Evolutionary conservation across 1,139 yeast genomes (phyloP).

Genomic region (Pichia sp.): DNA sequence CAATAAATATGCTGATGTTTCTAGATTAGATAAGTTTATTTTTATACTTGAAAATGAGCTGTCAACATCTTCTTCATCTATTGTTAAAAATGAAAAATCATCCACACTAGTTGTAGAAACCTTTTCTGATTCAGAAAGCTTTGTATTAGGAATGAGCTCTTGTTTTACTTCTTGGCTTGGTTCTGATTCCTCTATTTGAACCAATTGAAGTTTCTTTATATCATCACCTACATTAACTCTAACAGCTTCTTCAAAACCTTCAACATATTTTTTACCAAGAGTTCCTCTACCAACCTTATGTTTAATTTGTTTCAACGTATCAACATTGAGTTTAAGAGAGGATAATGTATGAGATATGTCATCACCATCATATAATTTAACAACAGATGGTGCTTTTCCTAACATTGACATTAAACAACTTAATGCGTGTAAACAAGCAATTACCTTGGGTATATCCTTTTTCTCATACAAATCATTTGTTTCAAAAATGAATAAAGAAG

Average conservation of each 20-base stretch:
- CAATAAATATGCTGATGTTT: neutral
- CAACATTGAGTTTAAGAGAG: slow-evolving; percentile 9
- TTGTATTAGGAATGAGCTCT: neutral
- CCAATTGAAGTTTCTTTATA: slow-evolving; percentile 15
- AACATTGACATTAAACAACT: slow-evolving; percentile 58
- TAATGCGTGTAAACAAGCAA: slow-evolving; percentile 88
- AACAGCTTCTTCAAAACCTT: slow-evolving; percentile 28
- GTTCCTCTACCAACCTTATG: slow-evolving; percentile 50
- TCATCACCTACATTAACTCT: slow-evolving; percentile 27
- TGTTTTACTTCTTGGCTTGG: neutral
- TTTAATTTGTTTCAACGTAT: slow-evolving; percentile 65
- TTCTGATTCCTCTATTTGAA: slow-evolving; percentile 7
- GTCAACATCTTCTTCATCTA: neutral
- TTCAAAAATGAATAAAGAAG: slow-evolving; percentile 83
- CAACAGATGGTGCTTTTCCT: slow-evolving; percentile 54
- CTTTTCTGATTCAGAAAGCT: too few relatives aligned
- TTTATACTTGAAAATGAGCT: slow-evolving; percentile 1
- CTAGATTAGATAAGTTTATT: neutral
- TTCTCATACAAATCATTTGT: slow-evolving; percentile 89
- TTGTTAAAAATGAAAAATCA: neutral
- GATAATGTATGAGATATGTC: slow-evolving; percentile 3
- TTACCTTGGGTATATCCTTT: slow-evolving; percentile 88
- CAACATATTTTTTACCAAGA: slow-evolving; percentile 28
- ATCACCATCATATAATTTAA: slow-evolving; percentile 37
- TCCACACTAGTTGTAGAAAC: too few relatives aligned